A percentile compares a stretch with the other conserved stretches of the same genome.
Conservation (phyloP, 768 basidiomycete species). For the Amanita rimosa region DNA sequence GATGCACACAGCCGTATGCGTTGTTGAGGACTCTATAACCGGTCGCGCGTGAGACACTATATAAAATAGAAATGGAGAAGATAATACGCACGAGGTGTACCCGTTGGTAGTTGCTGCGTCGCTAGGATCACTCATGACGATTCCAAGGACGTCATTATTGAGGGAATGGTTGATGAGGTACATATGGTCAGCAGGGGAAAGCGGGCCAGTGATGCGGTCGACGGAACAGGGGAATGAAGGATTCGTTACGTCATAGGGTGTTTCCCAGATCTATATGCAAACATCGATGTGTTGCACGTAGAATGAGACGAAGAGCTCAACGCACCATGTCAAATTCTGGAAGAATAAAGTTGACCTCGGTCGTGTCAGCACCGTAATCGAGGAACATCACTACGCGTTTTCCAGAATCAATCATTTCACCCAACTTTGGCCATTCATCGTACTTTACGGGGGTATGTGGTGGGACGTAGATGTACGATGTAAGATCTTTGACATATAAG, state of each 20-base stretch:
- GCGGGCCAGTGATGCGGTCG: constrained; percentile 38
- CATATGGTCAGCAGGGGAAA: constrained; percentile 37
- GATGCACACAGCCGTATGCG: constrained; percentile 30
- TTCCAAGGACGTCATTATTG: constrained; percentile 31
- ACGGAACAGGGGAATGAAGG: constrained; percentile 40
- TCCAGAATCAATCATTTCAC: constrained; percentile 44
- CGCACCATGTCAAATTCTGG: constrained; percentile 46
- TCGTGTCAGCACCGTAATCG: constrained; percentile 35
- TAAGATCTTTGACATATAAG: constrained; percentile 21
- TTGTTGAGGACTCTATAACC: constrained; percentile 25
- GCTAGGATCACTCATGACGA: constrained; percentile 27
- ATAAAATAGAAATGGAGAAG: not conserved
- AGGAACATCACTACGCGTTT: constrained; percentile 55
- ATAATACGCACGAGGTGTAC: constrained; percentile 22
- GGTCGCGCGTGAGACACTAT: no score
- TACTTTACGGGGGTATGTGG: constrained; percentile 29
- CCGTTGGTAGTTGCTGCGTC: constrained; percentile 28
- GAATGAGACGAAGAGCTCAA: not conserved
- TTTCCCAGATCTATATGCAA: constrained; percentile 37
- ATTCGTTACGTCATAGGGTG: constrained; percentile 40
- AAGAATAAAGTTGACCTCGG: constrained; percentile 35
- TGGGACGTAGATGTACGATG: constrained; percentile 39
- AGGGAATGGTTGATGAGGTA: constrained; percentile 52
- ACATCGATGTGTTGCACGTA: no score
- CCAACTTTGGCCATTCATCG: constrained; percentile 52